phyloP scores from a whole-genome alignment of 495 filamentous ascomycete genomes.

The Penicillium desertorum region DNA sequence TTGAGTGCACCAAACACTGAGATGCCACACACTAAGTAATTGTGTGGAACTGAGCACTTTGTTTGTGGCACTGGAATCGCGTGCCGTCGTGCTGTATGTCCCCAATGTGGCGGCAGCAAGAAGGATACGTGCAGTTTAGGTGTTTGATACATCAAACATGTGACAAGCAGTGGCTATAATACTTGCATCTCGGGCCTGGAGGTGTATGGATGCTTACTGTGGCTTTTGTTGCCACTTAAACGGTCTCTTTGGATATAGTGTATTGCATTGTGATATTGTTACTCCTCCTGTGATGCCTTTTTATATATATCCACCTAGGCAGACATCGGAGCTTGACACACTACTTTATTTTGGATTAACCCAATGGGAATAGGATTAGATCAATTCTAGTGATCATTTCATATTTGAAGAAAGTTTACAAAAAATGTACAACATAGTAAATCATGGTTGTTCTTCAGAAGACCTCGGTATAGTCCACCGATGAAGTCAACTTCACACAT shows the following conservation, averaged over 20 bases:
- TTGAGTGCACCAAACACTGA: neutral
- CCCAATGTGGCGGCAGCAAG: constrained; percentile 5
- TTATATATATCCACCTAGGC: neutral
- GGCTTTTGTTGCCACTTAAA: neutral
- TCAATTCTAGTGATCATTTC: neutral
- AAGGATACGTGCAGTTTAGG: constrained; percentile 8
- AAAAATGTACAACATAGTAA: neutral
- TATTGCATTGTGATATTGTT: neutral
- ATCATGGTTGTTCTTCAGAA: neutral
- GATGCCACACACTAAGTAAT: neutral
- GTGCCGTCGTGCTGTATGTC: constrained; percentile 4
- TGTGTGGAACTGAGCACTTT: neutral
- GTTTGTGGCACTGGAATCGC: constrained; percentile 5
- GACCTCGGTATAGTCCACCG: neutral
- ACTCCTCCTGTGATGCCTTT: neutral
- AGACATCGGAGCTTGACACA: neutral
- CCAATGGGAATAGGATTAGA: neutral
- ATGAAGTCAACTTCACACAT: neutral
- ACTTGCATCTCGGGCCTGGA: neutral
- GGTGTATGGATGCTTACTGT: neutral
- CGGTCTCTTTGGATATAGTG: neutral
- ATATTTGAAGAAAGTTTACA: neutral
- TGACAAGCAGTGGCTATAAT: constrained; percentile 3
- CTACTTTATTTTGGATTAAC: neutral
- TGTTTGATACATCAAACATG: constrained; percentile 3